These are phyloP conservation scores for Macrolepiota dolichaula DNA, from an alignment of 768 basidiomycete species.

Conservation along the genomic window DNA sequence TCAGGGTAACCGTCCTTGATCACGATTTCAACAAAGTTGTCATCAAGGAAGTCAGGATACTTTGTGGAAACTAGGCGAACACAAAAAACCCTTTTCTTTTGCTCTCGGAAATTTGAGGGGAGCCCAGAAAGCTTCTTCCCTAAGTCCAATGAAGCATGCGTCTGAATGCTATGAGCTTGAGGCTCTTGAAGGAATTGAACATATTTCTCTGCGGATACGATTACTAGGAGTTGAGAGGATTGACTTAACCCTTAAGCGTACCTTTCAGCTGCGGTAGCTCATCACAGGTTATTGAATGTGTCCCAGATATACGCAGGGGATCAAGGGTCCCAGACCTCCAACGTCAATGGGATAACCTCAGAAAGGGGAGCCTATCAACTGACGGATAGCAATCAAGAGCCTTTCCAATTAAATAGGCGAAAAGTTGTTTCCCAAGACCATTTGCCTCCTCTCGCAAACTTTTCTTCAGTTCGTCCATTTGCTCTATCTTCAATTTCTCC, in stretches of 20 bases:
- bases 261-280: not conserved
- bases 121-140: not conserved
- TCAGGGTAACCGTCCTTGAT: not conserved
- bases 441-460: not conserved
- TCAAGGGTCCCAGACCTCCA: not conserved
- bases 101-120: not conserved
- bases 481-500: not conserved
- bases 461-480: not conserved
- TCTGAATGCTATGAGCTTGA: not conserved
- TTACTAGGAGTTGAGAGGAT: not conserved
- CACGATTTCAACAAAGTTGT: not conserved
- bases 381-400: slow-evolving; percentile 5
- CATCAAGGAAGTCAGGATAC: not conserved
- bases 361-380: not conserved
- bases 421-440: not conserved
- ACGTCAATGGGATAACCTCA: not conserved
- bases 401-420: not conserved
- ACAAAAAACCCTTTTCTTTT: not conserved
- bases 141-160: not conserved
- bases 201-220: not conserved
- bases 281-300: not conserved
- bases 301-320: not conserved
- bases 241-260: not conserved
- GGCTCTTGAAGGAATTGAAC: not conserved
- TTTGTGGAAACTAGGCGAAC: not conserved